Percentiles rank a stretch among this genome's conserved stretches.
phyloP scores from a whole-genome alignment of 2,329 filamentous ascomycete genomes.

The Xylaria sp. region DNA sequence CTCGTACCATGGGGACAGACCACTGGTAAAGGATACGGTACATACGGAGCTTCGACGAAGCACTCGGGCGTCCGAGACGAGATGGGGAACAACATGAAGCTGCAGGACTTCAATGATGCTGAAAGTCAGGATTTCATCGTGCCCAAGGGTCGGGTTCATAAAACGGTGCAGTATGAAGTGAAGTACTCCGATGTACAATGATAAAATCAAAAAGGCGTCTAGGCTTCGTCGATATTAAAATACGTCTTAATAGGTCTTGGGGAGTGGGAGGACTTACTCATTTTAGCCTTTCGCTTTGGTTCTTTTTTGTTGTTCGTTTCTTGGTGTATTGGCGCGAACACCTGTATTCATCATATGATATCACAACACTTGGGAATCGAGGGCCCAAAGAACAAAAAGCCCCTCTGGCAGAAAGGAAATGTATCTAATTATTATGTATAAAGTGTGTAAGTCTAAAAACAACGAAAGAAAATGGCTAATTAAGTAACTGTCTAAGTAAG shows the following conservation, averaged over 20 bases:
- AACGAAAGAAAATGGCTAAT: neutral
- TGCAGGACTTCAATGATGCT: slow-evolving; percentile 40
- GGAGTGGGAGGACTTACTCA: slow-evolving; percentile 24
- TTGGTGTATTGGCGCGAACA: slow-evolving; percentile 31
- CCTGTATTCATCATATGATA: slow-evolving; percentile 19
- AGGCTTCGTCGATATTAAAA: slow-evolving; percentile 17
- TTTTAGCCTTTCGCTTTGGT: slow-evolving; percentile 5
- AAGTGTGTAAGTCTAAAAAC: slow-evolving; percentile 11
- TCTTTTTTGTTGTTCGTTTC: slow-evolving; percentile 28
- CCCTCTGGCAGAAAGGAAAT: slow-evolving; percentile 23
- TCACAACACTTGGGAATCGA: slow-evolving; percentile 13
- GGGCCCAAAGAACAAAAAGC: slow-evolving; percentile 8
- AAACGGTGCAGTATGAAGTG: slow-evolving; percentile 41
- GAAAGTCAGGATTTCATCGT: slow-evolving; percentile 41
- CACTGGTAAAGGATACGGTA: slow-evolving; percentile 32
- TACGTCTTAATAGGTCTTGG: slow-evolving; percentile 7
- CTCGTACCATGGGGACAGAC: slow-evolving; percentile 38
- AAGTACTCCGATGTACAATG: slow-evolving; percentile 38
- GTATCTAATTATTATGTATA: slow-evolving; percentile 39
- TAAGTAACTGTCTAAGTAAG: neutral
- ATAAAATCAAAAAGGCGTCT: slow-evolving; percentile 9
- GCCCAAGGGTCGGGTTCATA: slow-evolving; percentile 38
- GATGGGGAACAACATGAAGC: slow-evolving; percentile 41
- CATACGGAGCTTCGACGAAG: slow-evolving; percentile 35
- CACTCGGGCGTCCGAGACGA: slow-evolving; percentile 33